Conservation (phyloP, 2,329 filamentous ascomycete genomes). For the Rutstroemia sp. region DNA sequence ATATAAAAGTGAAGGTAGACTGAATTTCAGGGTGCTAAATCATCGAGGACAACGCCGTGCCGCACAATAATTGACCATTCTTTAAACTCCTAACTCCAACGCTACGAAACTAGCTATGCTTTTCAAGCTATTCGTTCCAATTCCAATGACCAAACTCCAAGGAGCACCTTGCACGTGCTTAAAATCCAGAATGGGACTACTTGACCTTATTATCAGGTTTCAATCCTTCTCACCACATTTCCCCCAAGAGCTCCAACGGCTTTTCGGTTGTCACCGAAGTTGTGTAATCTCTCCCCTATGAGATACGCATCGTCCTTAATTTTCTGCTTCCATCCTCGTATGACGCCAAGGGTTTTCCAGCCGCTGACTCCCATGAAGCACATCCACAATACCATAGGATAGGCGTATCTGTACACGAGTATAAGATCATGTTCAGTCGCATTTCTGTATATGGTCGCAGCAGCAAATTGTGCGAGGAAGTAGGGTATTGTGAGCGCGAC, state of each 20-base stretch:
- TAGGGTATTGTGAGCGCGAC: slow-evolving; percentile 60
- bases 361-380: slow-evolving; percentile 39
- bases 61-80: no score
- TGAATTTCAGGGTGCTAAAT: no score
- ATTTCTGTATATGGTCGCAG: slow-evolving; percentile 32
- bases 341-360: slow-evolving; percentile 50
- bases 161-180: not conserved
- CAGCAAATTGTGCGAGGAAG: slow-evolving; percentile 44
- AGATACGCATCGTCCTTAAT: slow-evolving; percentile 94
- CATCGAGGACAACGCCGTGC: no score
- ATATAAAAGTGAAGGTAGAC: no score
- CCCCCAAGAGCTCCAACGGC: slow-evolving; percentile 9
- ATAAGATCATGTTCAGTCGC: slow-evolving; percentile 20
- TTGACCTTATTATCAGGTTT: slow-evolving; percentile 15
- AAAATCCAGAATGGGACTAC: not conserved
- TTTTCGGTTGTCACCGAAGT: slow-evolving; percentile 58
- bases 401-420: slow-evolving; percentile 57
- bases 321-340: slow-evolving; percentile 68
- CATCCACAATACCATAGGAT: slow-evolving; percentile 48
- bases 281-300: slow-evolving; percentile 90
- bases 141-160: no score
- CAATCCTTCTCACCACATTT: slow-evolving; percentile 19
- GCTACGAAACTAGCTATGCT: no score
- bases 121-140: no score
- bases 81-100: no score